phyloP scores from a whole-genome alignment of 495 filamentous ascomycete species.

The Penicillium tannophilum region DNA sequence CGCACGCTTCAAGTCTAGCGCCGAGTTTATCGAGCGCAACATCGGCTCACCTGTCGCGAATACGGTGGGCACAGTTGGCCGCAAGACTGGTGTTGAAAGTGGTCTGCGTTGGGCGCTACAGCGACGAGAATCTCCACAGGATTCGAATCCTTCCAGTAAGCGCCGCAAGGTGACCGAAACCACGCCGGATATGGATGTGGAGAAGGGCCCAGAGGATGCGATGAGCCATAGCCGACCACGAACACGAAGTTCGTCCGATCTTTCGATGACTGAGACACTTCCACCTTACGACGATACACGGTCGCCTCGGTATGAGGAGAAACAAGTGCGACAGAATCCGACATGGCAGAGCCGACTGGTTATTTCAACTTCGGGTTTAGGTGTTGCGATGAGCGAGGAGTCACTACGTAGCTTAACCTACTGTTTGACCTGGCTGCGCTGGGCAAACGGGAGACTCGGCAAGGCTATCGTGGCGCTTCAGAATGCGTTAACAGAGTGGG shows the following conservation, averaged over 20 bases:
- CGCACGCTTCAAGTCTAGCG: slow-evolving; percentile 77
- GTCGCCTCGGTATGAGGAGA: slow-evolving; percentile 67
- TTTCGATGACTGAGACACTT: slow-evolving; percentile 63
- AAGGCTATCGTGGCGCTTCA: slow-evolving; percentile 69
- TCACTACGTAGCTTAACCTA: slow-evolving; percentile 75
- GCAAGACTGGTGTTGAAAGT: slow-evolving; percentile 81
- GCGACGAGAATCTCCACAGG: slow-evolving; percentile 39
- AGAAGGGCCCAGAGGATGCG: slow-evolving; percentile 29
- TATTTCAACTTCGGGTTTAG: slow-evolving; percentile 79
- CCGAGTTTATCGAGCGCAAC: slow-evolving; percentile 82
- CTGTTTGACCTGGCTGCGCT: slow-evolving; percentile 73
- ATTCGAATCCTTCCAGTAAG: slow-evolving; percentile 57
- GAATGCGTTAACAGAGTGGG: slow-evolving; percentile 73
- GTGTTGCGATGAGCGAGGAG: slow-evolving; percentile 84
- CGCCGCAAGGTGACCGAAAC: slow-evolving; percentile 59
- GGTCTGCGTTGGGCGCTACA: slow-evolving; percentile 76
- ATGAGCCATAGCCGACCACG: slow-evolving; percentile 12
- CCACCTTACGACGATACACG: slow-evolving; percentile 79
- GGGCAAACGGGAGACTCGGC: slow-evolving; percentile 74
- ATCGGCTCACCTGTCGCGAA: slow-evolving; percentile 78
- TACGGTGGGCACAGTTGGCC: slow-evolving; percentile 77
- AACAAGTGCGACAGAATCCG: slow-evolving; percentile 33
- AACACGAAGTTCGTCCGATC: slow-evolving; percentile 44
- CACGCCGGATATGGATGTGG: slow-evolving; percentile 41
- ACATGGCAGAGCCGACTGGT: slow-evolving; percentile 80